A percentile compares a stretch with the other conserved stretches of the same genome.
These are phyloP conservation scores for Cladobotryum mycophilum DNA, from an alignment of 2,329 filamentous ascomycete genomes.

Conservation along the genomic window DNA sequence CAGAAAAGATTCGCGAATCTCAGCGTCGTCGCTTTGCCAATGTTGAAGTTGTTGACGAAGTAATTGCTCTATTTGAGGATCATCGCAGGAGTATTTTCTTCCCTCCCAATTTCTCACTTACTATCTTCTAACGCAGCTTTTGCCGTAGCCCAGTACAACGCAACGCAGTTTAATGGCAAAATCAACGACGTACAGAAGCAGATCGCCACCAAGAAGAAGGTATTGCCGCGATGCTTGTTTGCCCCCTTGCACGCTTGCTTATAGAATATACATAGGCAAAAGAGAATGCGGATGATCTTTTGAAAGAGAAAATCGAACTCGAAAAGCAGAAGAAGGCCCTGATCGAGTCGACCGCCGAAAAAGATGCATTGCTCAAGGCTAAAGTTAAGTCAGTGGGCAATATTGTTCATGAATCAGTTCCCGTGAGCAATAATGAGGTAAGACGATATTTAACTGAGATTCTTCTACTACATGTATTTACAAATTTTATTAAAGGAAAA, in stretches of 20 bases:
- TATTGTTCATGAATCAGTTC: conserved; percentile 76
- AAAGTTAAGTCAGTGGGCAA: conserved; percentile 74
- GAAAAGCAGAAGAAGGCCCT: conserved; percentile 78
- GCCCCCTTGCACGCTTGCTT: not conserved
- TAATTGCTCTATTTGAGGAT: conserved; percentile 81
- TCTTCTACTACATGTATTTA: not conserved
- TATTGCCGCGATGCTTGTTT: conserved; percentile 21
- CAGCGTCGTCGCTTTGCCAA: conserved; percentile 76
- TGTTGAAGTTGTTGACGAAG: conserved; percentile 81
- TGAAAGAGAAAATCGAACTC: conserved; percentile 70
- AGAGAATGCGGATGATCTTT: conserved; percentile 75
- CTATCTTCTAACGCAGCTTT: not conserved
- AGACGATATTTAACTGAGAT: conserved; percentile 1
- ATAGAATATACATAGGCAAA: conserved; percentile 52
- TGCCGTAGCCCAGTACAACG: conserved; percentile 58
- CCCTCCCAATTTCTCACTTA: not conserved
- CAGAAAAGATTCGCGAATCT: conserved; percentile 84
- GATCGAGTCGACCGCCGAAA: conserved; percentile 66
- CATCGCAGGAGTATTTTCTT: conserved; percentile 64
- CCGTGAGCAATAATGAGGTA: conserved; percentile 74
- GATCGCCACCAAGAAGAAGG: conserved; percentile 89
- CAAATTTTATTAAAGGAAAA: conserved; percentile 51
- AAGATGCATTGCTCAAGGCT: conserved; percentile 64
- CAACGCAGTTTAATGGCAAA: conserved; percentile 72
- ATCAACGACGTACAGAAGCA: conserved; percentile 88